Percentiles rank a stretch among this genome's conserved stretches.
Evolutionary conservation across 1,284 basidiomycete genomes (phyloP).

Genomic region (Psilocybe mexicana): DNA sequence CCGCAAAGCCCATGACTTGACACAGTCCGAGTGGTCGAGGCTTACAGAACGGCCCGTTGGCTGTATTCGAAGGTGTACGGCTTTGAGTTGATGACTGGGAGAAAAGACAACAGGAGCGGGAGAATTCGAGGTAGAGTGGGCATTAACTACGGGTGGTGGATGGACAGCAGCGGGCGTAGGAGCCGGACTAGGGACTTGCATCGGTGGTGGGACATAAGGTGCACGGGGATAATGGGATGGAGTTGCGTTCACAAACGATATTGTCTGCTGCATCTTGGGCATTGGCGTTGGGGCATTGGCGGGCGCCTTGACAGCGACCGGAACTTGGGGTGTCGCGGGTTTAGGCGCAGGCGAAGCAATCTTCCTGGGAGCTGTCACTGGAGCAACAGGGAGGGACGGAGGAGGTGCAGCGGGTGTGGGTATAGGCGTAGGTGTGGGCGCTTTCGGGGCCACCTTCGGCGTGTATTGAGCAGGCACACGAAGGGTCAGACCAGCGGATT

Average conservation of each 20-base stretch:
- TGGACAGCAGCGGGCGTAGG: conserved; percentile 21
- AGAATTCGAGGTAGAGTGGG: conserved; percentile 39
- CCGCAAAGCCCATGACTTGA: conserved; percentile 66
- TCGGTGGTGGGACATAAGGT: conserved; percentile 39
- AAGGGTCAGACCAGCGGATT: conserved; percentile 30
- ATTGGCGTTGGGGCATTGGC: conserved; percentile 23
- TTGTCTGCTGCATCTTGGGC: conserved; percentile 28
- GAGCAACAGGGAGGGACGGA: conserved; percentile 5
- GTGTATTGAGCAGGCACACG: conserved; percentile 36
- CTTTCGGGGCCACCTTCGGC: conserved; percentile 20
- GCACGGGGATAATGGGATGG: conserved; percentile 49
- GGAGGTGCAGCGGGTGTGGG: conserved; percentile 17
- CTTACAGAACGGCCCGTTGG: conserved; percentile 57
- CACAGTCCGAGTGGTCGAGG: conserved; percentile 63
- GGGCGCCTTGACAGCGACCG: conserved; percentile 1
- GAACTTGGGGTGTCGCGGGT: conserved; percentile 7
- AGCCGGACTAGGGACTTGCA: conserved; percentile 16
- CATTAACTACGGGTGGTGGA: conserved; percentile 21
- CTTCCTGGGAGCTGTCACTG: conserved; percentile 5
- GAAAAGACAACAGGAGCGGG: conserved; percentile 38
- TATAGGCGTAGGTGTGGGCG: conserved; percentile 12
- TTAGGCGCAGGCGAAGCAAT: conserved; percentile 12
- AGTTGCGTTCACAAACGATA: conserved; percentile 33
- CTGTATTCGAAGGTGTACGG: conserved; percentile 52
- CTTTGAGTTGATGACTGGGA: conserved; percentile 47